phyloP scores from a whole-genome alignment of 352 stramenopile genomes.

The Globisporangium heterothallicum region DNA sequence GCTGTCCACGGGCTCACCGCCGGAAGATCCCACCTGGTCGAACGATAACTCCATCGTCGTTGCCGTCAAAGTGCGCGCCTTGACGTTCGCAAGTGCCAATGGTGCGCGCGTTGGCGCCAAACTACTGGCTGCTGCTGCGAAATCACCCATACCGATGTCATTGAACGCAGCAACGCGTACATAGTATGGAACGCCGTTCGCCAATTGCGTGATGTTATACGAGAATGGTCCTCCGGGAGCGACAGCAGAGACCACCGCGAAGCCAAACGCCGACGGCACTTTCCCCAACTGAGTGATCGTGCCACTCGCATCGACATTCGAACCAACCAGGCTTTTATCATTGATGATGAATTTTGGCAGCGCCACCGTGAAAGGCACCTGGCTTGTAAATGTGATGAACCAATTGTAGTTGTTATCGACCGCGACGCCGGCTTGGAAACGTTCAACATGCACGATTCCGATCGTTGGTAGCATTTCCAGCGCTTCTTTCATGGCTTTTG shows the following conservation, averaged over 20 bases:
- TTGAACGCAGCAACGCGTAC: conserved; percentile 81
- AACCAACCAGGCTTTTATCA: conserved; percentile 32
- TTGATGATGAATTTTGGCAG: conserved; percentile 54
- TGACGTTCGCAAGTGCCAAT: conserved; percentile 39
- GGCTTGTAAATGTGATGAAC: conserved; percentile 84
- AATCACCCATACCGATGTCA: conserved; percentile 73
- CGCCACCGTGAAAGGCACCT: conserved; percentile 31
- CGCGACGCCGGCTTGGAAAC: conserved; percentile 41
- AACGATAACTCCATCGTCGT: conserved; percentile 47
- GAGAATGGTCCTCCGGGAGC: conserved; percentile 14
- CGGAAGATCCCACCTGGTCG: conserved; percentile 53
- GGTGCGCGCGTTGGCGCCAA: conserved; percentile 49
- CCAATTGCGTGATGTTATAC: conserved; percentile 55
- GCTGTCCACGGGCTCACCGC: conserved; percentile 42
- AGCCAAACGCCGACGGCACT: conserved; percentile 31
- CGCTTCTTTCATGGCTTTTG: conserved; percentile 55
- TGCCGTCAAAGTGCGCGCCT: conserved; percentile 24
- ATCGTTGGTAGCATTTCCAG: conserved; percentile 87
- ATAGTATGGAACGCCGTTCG: conserved; percentile 61
- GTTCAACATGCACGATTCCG: conserved; percentile 86
- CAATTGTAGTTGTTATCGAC: conserved; percentile 79
- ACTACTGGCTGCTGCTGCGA: conserved; percentile 22
- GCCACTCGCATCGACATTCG: conserved; percentile 24
- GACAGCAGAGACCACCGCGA: conserved; percentile 19
- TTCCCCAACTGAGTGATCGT: conserved; percentile 21